Conservation (phyloP, 441 rosid genomes). For the Populus hybrid region DNA sequence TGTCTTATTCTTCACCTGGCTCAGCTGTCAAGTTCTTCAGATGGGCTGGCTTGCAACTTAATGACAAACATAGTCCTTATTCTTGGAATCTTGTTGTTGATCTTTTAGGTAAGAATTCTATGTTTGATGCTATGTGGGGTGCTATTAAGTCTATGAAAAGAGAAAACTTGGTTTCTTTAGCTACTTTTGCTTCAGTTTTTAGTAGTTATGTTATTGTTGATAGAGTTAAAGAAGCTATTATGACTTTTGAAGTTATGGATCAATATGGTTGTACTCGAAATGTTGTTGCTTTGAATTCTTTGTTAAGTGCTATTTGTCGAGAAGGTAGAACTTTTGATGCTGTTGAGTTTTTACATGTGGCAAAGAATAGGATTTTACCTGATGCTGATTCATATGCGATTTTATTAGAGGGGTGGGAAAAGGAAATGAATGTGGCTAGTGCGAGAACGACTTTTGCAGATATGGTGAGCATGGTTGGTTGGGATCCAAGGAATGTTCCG, state of each 20-base stretch:
- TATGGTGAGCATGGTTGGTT: slow-evolving; percentile 52
- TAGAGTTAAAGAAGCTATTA: slow-evolving; percentile 38
- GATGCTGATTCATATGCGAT: slow-evolving; percentile 56
- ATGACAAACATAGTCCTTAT: slow-evolving; percentile 51
- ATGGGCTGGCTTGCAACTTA: slow-evolving; percentile 53
- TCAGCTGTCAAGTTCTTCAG: slow-evolving; percentile 62
- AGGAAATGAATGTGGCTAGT: slow-evolving; percentile 36
- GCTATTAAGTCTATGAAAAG: slow-evolving; percentile 55
- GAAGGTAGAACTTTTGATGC: slow-evolving; percentile 47
- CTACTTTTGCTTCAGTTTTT: slow-evolving; percentile 65
- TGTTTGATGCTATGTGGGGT: slow-evolving; percentile 70
- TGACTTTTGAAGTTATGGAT: slow-evolving; percentile 55
- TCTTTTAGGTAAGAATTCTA: slow-evolving; percentile 53
- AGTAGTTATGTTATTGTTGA: slow-evolving; percentile 51
- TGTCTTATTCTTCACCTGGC: slow-evolving; percentile 50
- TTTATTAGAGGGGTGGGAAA: slow-evolving; percentile 64
- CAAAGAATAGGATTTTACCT: slow-evolving; percentile 36
- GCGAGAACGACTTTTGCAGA: slow-evolving; percentile 38
- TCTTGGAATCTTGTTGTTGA: slow-evolving; percentile 71
- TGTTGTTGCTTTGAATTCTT: slow-evolving; percentile 51
- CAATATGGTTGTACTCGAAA: slow-evolving; percentile 44
- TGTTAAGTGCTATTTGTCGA: slow-evolving; percentile 63
- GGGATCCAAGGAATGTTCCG: slow-evolving; percentile 52
- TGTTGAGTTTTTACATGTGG: slow-evolving; percentile 35
- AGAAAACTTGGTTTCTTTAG: slow-evolving; percentile 46